Base-by-base conservation (phyloP, 1,284 basidiomycete genomes). In the Polyporus tsugae region DNA sequence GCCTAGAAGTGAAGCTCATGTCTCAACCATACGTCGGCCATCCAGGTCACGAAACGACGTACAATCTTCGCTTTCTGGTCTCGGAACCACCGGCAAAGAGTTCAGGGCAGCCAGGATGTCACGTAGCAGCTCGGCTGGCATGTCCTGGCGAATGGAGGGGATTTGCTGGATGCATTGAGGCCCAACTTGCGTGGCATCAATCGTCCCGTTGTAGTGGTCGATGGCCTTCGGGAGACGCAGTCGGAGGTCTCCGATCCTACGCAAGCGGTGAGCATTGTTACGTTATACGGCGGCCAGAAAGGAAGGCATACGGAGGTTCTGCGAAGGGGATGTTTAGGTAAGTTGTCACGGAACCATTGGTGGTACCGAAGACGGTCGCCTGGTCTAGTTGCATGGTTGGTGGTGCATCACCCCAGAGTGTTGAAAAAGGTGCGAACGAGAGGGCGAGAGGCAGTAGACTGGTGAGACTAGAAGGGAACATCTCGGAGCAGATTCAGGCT, bases 1-100 rank as follows among this genome's bases (percentile, higher is more conserved):
- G 71, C 85, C 86, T 80, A 75, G 4, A 25, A 57, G 13, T 4
- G 4, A 35, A 22, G 19, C 35, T 42, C 15, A 6, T 15, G 9
- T 7, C 52, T 55, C 29, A 17, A 7, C 13, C 15, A 19, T 33
- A 29, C 11, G 17, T 1, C 2, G 13, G 13, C 10, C 29, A 3
- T 33, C 10, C 22, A 22, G 4, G 33, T 33, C 22, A 2, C 25
- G 17, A 46, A 6, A 10, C 52, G 6, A 33, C 52, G 11, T 33
- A 55, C 52, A 55, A 29, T 35, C 52, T 55, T 55, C 52, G 29
- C 52, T 55, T 9, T 33, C 52, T 6, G 52, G 52, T 13, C 13
- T 33, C 29, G 29, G 25, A 0, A 19, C 6, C 15, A 33, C 33
- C 9, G 29, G 5, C 2, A 11, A 15, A 4, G 52, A 22, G 33